Conservation (phyloP, 179 eudicot species). For the Amaranthus tricolor region DNA sequence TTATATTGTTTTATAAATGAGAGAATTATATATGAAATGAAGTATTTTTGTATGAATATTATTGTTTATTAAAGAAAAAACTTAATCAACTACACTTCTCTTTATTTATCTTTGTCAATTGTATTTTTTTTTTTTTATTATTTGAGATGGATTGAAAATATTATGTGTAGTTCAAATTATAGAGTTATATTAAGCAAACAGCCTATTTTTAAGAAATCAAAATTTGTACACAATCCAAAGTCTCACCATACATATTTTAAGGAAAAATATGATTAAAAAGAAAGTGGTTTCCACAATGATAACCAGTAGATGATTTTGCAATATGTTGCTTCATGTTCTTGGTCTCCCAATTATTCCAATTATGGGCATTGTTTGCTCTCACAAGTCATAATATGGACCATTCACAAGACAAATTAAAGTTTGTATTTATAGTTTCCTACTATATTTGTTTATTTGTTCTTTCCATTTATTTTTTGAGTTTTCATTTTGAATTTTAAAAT, state of each 20-base stretch:
- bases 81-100: neutral
- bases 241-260: neutral
- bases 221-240: neutral
- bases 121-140: neutral
- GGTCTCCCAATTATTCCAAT: too few relatives aligned
- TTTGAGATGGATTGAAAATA: too few relatives aligned
- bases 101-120: neutral
- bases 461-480: too few relatives aligned
- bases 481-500: too few relatives aligned
- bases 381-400: too few relatives aligned
- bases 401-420: too few relatives aligned
- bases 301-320: neutral
- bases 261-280: neutral
- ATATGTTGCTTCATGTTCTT: constrained; percentile 1
- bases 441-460: too few relatives aligned
- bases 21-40: neutral
- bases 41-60: neutral
- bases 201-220: neutral
- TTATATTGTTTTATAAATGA: neutral
- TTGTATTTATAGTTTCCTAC: too few relatives aligned
- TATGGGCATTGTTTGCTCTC: too few relatives aligned
- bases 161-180: neutral
- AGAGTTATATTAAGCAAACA: neutral
- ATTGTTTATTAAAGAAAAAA: neutral
- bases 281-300: neutral